These are phyloP conservation scores for Neurospora sp. DNA, from an alignment of 495 filamentous ascomycete species.

Conservation along the genomic window DNA sequence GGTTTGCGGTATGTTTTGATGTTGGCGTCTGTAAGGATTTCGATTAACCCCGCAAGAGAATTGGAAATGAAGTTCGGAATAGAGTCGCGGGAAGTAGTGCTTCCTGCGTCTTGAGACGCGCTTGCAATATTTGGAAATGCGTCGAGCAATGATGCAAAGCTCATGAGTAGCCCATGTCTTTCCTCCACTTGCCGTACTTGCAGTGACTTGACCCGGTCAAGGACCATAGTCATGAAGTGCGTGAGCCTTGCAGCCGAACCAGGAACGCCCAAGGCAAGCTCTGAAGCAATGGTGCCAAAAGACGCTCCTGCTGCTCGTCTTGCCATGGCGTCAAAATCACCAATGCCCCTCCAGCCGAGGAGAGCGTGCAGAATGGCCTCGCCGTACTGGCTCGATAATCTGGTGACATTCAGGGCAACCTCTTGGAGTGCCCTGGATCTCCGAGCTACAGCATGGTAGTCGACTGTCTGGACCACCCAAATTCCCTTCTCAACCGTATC, in stretches of 20 bases:
- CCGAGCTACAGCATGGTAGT: slow-evolving; percentile 85
- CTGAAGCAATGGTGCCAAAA: slow-evolving; percentile 49
- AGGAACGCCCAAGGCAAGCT: slow-evolving; percentile 14
- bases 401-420: slow-evolving; percentile 57
- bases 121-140: slow-evolving; percentile 17
- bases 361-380: slow-evolving; percentile 56
- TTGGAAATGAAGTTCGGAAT: background rate
- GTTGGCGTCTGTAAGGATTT: slow-evolving; percentile 25
- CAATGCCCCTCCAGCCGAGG: slow-evolving; percentile 80
- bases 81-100: background rate
- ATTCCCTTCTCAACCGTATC: slow-evolving; percentile 75
- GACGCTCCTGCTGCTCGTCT: slow-evolving; percentile 61
- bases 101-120: background rate
- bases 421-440: slow-evolving; percentile 71
- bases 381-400: slow-evolving; percentile 58
- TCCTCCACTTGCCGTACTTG: slow-evolving; percentile 53
- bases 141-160: slow-evolving; percentile 40
- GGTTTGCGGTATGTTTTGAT: slow-evolving; percentile 45
- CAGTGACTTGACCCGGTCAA: slow-evolving; percentile 35
- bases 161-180: slow-evolving; percentile 57
- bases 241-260: slow-evolving; percentile 20
- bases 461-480: slow-evolving; percentile 72
- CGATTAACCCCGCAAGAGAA: slow-evolving; percentile 8
- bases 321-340: slow-evolving; percentile 61
- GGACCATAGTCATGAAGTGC: slow-evolving; percentile 22